Conservation (phyloP, 495 filamentous ascomycete species). For the Tuber borchii region DNA sequence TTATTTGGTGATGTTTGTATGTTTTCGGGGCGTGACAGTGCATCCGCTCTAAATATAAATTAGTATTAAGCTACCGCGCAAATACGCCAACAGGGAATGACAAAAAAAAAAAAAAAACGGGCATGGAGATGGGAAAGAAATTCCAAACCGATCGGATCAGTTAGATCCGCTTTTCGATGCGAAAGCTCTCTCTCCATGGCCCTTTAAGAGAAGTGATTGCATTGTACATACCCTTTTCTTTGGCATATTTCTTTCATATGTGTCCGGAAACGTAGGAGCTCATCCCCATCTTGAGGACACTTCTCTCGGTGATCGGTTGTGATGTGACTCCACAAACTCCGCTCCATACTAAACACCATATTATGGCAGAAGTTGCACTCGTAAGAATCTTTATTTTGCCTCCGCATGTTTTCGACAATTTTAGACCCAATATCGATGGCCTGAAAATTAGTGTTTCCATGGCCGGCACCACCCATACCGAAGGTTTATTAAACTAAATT, state of each 20-base stretch:
- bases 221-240: conserved; percentile 6
- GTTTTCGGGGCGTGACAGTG: background rate
- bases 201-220: background rate
- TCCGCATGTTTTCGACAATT: conserved; percentile 10
- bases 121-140: background rate
- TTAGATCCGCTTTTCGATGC: background rate
- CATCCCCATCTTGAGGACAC: background rate
- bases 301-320: background rate
- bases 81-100: background rate
- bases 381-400: conserved; percentile 2
- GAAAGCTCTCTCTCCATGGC: background rate
- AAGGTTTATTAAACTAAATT: background rate
- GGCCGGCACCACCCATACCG: background rate
- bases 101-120: background rate
- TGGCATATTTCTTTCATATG: conserved; percentile 16
- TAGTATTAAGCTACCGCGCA: background rate
- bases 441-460: background rate
- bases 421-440: conserved; percentile 8
- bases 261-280: background rate
- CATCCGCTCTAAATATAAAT: conserved; percentile 2
- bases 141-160: background rate
- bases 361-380: background rate
- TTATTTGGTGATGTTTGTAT: background rate
- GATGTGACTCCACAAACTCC: conserved; percentile 1
- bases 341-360: background rate